Evolutionary conservation across 2,329 filamentous ascomycete species (phyloP).

Genomic region (Aspergillus thermomutatus): DNA sequence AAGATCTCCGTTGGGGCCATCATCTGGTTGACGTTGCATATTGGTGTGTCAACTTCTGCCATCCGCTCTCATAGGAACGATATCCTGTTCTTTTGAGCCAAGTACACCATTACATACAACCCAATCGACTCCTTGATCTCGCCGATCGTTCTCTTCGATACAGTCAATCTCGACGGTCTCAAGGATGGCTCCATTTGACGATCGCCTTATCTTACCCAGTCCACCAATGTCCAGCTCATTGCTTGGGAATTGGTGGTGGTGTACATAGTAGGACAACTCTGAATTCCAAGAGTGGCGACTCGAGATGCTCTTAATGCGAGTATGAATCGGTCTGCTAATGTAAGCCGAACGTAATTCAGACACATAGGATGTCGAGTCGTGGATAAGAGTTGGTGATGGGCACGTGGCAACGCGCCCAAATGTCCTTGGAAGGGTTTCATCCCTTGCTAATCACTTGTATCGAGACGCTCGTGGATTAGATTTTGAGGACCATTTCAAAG

Average conservation of each 20-base stretch:
- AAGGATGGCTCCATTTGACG: neutral
- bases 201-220: neutral
- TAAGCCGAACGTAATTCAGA: neutral
- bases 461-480: neutral
- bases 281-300: neutral
- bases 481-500: conserved; percentile 7
- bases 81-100: no score
- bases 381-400: neutral
- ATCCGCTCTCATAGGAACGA: neutral
- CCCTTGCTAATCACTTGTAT: neutral
- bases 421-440: neutral
- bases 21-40: neutral
- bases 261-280: neutral
- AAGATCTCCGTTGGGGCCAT: neutral
- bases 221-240: no score
- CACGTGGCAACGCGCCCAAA: neutral
- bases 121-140: neutral
- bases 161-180: neutral
- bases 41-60: neutral
- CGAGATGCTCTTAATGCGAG: neutral
- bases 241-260: neutral
- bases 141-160: neutral
- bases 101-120: no score
- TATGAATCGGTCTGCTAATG: neutral
- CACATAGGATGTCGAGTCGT: neutral